phyloP scores from a whole-genome alignment of 202 grass and related monocot species.

The Zizania palustris region DNA sequence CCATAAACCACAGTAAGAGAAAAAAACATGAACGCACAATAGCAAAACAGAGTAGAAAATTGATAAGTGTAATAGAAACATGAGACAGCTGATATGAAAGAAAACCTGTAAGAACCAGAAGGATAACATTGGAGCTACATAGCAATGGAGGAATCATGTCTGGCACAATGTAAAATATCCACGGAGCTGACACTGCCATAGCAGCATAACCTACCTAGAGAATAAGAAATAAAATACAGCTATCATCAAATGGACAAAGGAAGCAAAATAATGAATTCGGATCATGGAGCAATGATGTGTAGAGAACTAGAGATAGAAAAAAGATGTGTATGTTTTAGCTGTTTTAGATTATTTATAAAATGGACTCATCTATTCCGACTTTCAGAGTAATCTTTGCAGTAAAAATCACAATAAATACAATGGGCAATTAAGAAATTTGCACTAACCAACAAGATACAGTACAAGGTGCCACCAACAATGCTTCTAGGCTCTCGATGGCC shows the following conservation, averaged over 20 bases:
- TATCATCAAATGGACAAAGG: conserved; percentile 25
- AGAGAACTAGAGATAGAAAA: conserved; percentile 10
- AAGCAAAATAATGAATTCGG: background rate
- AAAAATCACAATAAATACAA: background rate
- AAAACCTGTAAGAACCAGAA: conserved; percentile 83
- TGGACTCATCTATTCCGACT: background rate
- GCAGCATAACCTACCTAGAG: conserved; percentile 78
- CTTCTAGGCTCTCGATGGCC: conserved; percentile 81
- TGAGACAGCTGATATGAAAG: conserved; percentile 14
- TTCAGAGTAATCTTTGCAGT: background rate
- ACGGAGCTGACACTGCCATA: conserved; percentile 79
- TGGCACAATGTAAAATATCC: conserved; percentile 76
- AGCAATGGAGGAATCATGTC: conserved; percentile 76
- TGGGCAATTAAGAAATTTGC: conserved; percentile 2
- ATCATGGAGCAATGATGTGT: background rate
- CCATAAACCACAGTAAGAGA: conserved; percentile 10
- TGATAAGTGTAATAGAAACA: conserved; percentile 23
- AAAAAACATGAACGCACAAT: conserved; percentile 15
- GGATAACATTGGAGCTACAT: conserved; percentile 83
- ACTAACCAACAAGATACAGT: conserved; percentile 94
- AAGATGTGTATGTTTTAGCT: background rate
- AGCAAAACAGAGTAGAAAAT: conserved; percentile 12
- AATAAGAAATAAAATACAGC: conserved; percentile 39
- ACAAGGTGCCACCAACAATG: conserved; percentile 78
- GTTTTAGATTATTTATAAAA: conserved; percentile 7